A percentile compares a stretch with the other conserved stretches of the same genome.
Evolutionary conservation across 805 yeast species (phyloP).

Genomic region (Starmera amethionina): DNA sequence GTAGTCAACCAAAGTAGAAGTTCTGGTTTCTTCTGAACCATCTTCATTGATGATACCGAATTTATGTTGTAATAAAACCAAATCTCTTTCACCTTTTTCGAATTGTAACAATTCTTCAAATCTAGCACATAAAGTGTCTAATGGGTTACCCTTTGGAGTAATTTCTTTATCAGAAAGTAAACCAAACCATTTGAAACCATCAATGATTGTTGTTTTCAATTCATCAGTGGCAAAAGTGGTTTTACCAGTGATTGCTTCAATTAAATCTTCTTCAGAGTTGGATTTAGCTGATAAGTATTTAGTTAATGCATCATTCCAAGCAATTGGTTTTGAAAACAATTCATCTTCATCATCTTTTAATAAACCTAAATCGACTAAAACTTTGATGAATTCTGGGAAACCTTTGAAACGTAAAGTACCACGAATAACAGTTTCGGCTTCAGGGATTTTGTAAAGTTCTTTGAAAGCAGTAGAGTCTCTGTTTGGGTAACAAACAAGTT

Average conservation of each 20-base stretch:
- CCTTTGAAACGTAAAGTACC: constrained; percentile 98
- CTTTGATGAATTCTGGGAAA: constrained; percentile 96
- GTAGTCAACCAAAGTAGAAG: constrained; percentile 90
- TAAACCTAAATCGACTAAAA: constrained; percentile 88
- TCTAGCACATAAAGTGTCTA: constrained; percentile 95
- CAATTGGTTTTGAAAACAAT: constrained; percentile 42
- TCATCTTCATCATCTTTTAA: constrained; percentile 66
- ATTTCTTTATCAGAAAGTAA: constrained; percentile 67
- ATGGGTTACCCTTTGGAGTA: constrained; percentile 86
- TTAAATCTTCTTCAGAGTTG: constrained; percentile 58
- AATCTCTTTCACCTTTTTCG: constrained; percentile 90
- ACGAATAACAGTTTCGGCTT: constrained; percentile 93
- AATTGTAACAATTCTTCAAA: constrained; percentile 94
- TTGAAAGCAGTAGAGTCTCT: constrained; percentile 93
- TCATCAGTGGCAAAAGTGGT: constrained; percentile 73
- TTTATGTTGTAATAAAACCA: constrained; percentile 94
- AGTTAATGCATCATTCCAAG: constrained; percentile 89
- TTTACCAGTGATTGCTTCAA: constrained; percentile 65
- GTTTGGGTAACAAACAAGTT: constrained; percentile 89
- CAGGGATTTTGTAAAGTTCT: constrained; percentile 90
- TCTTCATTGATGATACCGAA: constrained; percentile 96
- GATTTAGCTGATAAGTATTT: constrained; percentile 68
- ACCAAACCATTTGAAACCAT: constrained; percentile 92
- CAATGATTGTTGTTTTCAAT: constrained; percentile 77
- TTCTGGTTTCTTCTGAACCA: constrained; percentile 83